These are phyloP conservation scores for Fusarium camptoceras DNA, from an alignment of 2,329 filamentous ascomycete genomes.

Conservation along the genomic window DNA sequence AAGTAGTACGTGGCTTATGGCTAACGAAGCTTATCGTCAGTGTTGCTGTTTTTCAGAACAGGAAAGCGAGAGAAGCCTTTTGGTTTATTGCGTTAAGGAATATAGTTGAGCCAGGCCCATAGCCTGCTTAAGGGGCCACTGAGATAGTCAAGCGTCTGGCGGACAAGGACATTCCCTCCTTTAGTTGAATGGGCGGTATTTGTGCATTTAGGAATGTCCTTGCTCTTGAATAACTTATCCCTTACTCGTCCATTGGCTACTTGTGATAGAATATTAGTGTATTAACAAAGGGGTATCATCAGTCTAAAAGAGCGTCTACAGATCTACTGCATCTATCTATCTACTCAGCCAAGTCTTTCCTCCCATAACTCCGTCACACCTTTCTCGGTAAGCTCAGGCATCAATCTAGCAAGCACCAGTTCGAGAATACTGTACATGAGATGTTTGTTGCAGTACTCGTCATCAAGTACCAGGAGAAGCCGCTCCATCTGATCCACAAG, in stretches of 20 bases:
- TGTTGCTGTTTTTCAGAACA: neutral
- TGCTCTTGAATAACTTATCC: conserved; percentile 30
- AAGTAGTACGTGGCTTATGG: conserved; percentile 9
- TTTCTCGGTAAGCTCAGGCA: conserved; percentile 84
- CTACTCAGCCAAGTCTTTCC: conserved; percentile 68
- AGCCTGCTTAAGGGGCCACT: neutral
- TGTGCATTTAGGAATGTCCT: conserved; percentile 45
- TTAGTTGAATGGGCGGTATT: conserved; percentile 46
- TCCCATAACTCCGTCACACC: conserved; percentile 78
- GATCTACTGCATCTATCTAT: conserved; percentile 2
- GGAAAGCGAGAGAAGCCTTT: neutral
- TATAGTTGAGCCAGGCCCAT: neutral
- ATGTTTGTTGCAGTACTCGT: conserved; percentile 93
- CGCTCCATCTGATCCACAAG: conserved; percentile 71
- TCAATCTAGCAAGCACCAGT: conserved; percentile 80
- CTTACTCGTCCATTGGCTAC: neutral
- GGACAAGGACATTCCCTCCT: conserved; percentile 38
- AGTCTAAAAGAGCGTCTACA: conserved; percentile 24
- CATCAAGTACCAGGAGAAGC: conserved; percentile 79
- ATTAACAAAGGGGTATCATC: conserved; percentile 40
- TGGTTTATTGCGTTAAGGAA: neutral
- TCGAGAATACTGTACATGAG: conserved; percentile 86
- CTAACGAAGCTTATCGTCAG: conserved; percentile 11
- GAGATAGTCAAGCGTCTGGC: conserved; percentile 19
- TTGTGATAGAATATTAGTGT: neutral